Evolutionary conservation across 2,329 filamentous ascomycete genomes (phyloP), one percentile per base, ranked within the genome.

Genomic region (Blastomyces emzantsi): DNA sequence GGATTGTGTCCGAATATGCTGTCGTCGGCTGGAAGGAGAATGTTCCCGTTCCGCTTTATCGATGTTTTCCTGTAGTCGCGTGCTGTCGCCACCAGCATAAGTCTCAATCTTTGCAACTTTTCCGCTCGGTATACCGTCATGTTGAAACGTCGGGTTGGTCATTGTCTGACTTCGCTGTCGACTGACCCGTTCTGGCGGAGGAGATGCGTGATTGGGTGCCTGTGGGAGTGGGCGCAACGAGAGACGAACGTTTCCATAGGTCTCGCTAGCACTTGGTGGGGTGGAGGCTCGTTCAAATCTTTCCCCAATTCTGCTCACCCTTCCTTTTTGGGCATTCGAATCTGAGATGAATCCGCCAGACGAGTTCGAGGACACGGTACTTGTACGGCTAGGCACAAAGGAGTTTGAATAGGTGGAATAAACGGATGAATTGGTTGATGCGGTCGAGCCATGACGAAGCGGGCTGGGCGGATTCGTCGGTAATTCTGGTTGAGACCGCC

Each of bases 151-250:
- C 67, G 64, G 76, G 28, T 86, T 82, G 67, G 89, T 87, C 62
- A 89, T 71, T 55, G 86, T 90, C 68, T 89, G 81, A 70, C 85
- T 86, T 62, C 87, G 83, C 54, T 77, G 71, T 73, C 41, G 69
- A 69, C 49, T 64, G 67, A 65, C 28, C 6, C 19, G 49, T 55
- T 49, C 51, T 33, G 61, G 71, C 28, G 67, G 65, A 13, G 79
- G 74, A 36, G 81, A 73, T 55, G 78, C 74, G 17, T 78, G 67
- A 62, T 80, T 83, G 2, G 89, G 87, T 0, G 84, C 80, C 72
- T 90, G 88, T 3, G 87, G 85, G 7, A 92, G 81, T 30, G 89
- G 89, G 59, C 90, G 86, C 65, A 96, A 79, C 28, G 90, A 92
- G 71, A 90, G 88, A 62, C 91, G 87, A 65, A 89, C 83, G 68